phyloP scores from a whole-genome alignment of 208 protist genomes.

The Zelonia costaricensis region DNA sequence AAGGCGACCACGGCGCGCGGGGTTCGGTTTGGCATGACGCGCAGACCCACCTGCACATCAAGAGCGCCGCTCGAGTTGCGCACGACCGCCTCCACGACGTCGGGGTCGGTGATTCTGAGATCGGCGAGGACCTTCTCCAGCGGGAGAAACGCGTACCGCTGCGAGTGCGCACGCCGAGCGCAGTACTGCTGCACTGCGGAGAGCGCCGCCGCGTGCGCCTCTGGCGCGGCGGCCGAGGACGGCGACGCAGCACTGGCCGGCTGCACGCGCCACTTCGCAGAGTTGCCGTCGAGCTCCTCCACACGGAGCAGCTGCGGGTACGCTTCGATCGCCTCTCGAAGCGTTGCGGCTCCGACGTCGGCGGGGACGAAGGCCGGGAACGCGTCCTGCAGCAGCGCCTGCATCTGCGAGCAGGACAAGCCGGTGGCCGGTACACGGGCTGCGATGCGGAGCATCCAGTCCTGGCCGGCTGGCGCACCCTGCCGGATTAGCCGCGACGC shows the following conservation, averaged over 20 bases:
- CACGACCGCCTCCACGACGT: slow-evolving; percentile 39
- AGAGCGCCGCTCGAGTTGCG: slow-evolving; percentile 22
- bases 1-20: slow-evolving; percentile 54
- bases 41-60: slow-evolving; percentile 46
- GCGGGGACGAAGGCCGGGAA: slow-evolving; percentile 52
- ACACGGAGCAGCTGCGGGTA: slow-evolving; percentile 48
- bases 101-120: slow-evolving; percentile 24
- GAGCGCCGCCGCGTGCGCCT: slow-evolving; percentile 2
- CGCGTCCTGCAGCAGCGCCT: slow-evolving; percentile 60
- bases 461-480: not conserved
- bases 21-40: slow-evolving; percentile 42
- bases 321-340: slow-evolving; percentile 56
- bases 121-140: slow-evolving; percentile 42
- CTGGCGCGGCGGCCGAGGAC: slow-evolving; percentile 22
- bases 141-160: slow-evolving; percentile 29
- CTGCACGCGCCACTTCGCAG: slow-evolving; percentile 40
- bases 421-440: slow-evolving; percentile 40
- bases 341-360: slow-evolving; percentile 37
- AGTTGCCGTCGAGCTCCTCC: slow-evolving; percentile 13
- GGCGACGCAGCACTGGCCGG: slow-evolving; percentile 18
- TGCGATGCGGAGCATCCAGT: slow-evolving; percentile 38
- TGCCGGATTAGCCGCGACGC: slow-evolving; percentile 1
- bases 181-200: slow-evolving; percentile 25
- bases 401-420: slow-evolving; percentile 52
- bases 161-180: slow-evolving; percentile 5